Conservation (phyloP, 23 red algal genomes). For the Cyanidiococcus yangmingshanensis region DNA sequence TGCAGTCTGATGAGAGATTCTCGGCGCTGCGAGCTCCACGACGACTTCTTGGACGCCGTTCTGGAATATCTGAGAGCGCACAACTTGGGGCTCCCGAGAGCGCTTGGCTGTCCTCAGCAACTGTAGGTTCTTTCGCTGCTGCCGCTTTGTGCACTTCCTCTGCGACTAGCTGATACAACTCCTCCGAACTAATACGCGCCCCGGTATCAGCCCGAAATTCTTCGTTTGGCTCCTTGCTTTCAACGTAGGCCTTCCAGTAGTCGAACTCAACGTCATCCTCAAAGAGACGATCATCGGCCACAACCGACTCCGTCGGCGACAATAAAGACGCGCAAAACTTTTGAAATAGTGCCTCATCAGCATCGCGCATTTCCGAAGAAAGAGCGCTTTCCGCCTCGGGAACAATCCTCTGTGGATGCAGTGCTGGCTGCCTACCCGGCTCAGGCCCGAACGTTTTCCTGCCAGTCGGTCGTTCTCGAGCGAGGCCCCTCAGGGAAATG, state of each 20-base stretch:
- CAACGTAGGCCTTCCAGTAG: neutral
- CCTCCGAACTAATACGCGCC: constrained; percentile 8
- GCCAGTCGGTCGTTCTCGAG: too few relatives aligned
- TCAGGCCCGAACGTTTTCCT: too few relatives aligned
- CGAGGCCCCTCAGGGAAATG: too few relatives aligned
- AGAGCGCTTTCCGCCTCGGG: too few relatives aligned
- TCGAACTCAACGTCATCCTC: constrained; percentile 17
- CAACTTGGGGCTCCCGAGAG: neutral
- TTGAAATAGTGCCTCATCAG: neutral
- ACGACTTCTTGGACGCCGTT: neutral
- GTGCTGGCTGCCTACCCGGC: too few relatives aligned
- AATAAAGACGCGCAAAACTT: constrained; percentile 1
- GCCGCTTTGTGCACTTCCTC: neutral
- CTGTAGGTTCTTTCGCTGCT: neutral
- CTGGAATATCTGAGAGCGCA: neutral
- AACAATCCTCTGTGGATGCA: too few relatives aligned
- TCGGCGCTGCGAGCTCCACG: neutral
- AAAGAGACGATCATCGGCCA: neutral
- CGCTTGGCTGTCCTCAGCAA: neutral
- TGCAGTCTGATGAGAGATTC: neutral
- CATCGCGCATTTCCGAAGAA: neutral
- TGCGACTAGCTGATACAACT: neutral
- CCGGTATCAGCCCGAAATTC: constrained; percentile 1
- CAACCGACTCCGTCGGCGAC: neutral
- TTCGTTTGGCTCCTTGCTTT: neutral